A percentile compares a stretch with the other conserved stretches of the same genome.
phyloP scores from a whole-genome alignment of 179 eudicot species.

The Silene noctiflora region DNA sequence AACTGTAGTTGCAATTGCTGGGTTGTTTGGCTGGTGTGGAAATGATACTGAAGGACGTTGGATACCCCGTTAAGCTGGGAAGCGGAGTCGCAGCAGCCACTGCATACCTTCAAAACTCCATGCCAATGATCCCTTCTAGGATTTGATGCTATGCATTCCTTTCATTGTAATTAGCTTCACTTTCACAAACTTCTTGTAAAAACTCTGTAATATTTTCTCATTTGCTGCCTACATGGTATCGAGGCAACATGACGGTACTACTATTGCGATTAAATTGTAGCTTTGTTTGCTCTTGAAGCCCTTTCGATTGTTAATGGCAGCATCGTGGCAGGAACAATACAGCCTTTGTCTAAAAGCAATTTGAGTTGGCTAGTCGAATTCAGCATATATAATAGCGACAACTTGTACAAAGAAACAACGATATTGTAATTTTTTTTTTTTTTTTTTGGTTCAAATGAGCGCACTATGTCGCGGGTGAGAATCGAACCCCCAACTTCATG shows the following conservation, averaged over 20 bases:
- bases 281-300: too few relatives aligned
- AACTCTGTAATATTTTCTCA: constrained; percentile 25
- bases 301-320: too few relatives aligned
- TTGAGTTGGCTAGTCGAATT: too few relatives aligned
- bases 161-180: constrained; percentile 32
- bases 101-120: constrained; percentile 74
- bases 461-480: too few relatives aligned
- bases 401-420: too few relatives aligned
- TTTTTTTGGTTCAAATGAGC: too few relatives aligned
- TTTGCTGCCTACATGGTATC: constrained; percentile 23
- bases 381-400: too few relatives aligned
- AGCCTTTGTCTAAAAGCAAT: too few relatives aligned
- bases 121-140: constrained; percentile 88
- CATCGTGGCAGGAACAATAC: too few relatives aligned
- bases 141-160: constrained; percentile 47
- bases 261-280: too few relatives aligned
- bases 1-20: constrained; percentile 72
- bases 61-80: constrained; percentile 92
- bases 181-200: constrained; percentile 23
- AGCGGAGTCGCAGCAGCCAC: constrained; percentile 93
- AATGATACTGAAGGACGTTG: constrained; percentile 96
- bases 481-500: too few relatives aligned
- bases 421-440: too few relatives aligned
- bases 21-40: constrained; percentile 98
- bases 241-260: neutral